phyloP scores from a whole-genome alignment of 352 stramenopile species.

The Plasmopara viticola region DNA sequence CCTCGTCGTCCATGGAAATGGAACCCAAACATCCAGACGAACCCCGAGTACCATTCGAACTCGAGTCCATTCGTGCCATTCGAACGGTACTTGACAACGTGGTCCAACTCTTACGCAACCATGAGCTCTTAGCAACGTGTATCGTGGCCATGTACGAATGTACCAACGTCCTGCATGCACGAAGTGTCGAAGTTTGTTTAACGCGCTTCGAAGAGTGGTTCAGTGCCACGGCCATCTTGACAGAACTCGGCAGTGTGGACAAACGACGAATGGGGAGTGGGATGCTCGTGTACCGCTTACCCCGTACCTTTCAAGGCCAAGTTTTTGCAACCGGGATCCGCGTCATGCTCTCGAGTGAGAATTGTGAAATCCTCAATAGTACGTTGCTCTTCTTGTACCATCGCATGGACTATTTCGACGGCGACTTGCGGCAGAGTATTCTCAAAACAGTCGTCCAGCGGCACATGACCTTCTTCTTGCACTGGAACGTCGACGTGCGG shows the following conservation, averaged over 20 bases:
- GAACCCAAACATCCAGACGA: slow-evolving; percentile 23
- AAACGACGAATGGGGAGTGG: slow-evolving; percentile 10
- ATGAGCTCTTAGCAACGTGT: slow-evolving; percentile 53
- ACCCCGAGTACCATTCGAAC: slow-evolving; percentile 35
- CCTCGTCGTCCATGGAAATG: slow-evolving; percentile 28
- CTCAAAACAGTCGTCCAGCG: slow-evolving; percentile 67
- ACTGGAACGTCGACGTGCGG: slow-evolving; percentile 71
- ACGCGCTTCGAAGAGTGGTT: slow-evolving; percentile 70
- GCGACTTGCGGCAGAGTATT: slow-evolving; percentile 54
- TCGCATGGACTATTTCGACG: slow-evolving; percentile 65
- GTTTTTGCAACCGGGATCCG: slow-evolving; percentile 52
- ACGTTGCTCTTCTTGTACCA: slow-evolving; percentile 69
- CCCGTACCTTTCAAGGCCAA: slow-evolving; percentile 37
- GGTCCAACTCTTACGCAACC: slow-evolving; percentile 50
- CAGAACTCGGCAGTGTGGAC: slow-evolving; percentile 14
- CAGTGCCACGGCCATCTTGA: slow-evolving; percentile 30
- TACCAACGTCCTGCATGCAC: slow-evolving; percentile 60
- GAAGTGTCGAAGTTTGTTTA: slow-evolving; percentile 57
- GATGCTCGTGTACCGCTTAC: slow-evolving; percentile 42
- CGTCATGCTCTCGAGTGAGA: slow-evolving; percentile 67
- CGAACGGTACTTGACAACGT: slow-evolving; percentile 53
- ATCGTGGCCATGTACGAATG: slow-evolving; percentile 66
- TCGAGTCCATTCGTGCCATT: slow-evolving; percentile 42
- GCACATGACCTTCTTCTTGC: slow-evolving; percentile 71
- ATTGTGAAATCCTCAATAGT: slow-evolving; percentile 62